Evolutionary conservation across 768 basidiomycete genomes (phyloP), one percentile per base, ranked within the genome.

Genomic region (Galerina marginata): DNA sequence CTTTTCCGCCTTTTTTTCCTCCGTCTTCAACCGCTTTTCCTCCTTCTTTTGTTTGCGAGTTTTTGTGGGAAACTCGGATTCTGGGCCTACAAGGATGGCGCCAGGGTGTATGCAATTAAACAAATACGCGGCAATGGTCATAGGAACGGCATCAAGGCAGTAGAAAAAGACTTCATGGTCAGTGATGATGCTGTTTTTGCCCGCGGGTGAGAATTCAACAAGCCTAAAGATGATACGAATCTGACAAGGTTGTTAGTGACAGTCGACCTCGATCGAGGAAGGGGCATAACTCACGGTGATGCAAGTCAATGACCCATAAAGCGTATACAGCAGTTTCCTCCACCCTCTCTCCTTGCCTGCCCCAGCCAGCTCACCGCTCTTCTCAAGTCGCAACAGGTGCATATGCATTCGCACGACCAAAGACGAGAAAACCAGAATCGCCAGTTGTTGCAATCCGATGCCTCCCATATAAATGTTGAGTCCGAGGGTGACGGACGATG

Each of bases 381-480:
- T 9, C 6, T 57, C 56, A 9, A 57, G 10, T 29, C 23, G 39
- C 11, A 57, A 5, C 4, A 57, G 20, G 14, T 49, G 38, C 9
- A 57, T 38, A 47, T 57, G 56, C 12, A 57, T 14, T 23, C 47
- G 4, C 16, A 57, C 47, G 10, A 47, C 56, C 11, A 57, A 39
- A 2, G 47, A 49, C 10, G 39, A 38, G 10, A 57, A 57, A 6
- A 49, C 14, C 11, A 57, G 36, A 26, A 57, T 57, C 6, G 56
- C 56, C 6, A 57, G 25, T 15, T 57, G 56, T 23, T 57, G 56
- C 33, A 57, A 46, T 2, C 47, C 56, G 39, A 57, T 57, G 0
- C 56, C 56, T n/a, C 56, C 56, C 56, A 57, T 57, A 46, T 57
- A 57, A 11, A 57, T 49, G 46, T 57, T 33, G 46, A 57, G 11